phyloP scores from a whole-genome alignment of 1,284 basidiomycete species.

The Lentinula novae-zelandiae region DNA sequence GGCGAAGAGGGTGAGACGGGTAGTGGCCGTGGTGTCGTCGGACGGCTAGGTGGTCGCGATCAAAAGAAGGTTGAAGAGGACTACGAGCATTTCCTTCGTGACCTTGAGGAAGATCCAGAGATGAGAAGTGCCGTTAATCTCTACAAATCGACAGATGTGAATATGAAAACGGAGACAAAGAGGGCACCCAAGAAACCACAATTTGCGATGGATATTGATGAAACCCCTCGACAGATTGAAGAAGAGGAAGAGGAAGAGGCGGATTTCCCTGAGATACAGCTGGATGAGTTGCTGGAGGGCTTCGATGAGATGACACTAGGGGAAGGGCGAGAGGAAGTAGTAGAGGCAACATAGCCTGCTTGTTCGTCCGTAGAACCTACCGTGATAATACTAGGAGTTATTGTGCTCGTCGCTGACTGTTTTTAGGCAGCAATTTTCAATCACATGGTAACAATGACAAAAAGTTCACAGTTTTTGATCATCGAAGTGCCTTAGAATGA shows the following conservation, averaged over 20 bases:
- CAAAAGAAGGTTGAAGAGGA: constrained; percentile 94
- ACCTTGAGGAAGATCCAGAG: constrained; percentile 96
- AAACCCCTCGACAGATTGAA: constrained; percentile 39
- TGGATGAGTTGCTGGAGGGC: constrained; percentile 90
- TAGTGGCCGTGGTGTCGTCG: constrained; percentile 79
- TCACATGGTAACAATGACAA: too few species aligned
- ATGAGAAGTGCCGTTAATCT: constrained; percentile 87
- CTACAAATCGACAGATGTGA: constrained; percentile 66
- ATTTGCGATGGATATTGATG: constrained; percentile 75
- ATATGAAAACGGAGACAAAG: constrained; percentile 42
- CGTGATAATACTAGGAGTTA: too few species aligned
- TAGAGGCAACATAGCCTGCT: background rate
- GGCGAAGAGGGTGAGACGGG: constrained; percentile 80
- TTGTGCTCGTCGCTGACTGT: background rate
- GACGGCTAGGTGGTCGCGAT: constrained; percentile 87
- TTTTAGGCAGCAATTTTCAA: too few species aligned
- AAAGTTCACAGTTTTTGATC: too few species aligned
- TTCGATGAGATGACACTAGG: constrained; percentile 83
- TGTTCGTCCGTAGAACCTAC: too few species aligned
- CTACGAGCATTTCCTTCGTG: constrained; percentile 94
- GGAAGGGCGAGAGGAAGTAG: constrained; percentile 20
- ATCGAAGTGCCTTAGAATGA: too few species aligned
- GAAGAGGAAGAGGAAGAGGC: constrained; percentile 58
- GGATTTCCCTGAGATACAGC: constrained; percentile 86
- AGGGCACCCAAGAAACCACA: constrained; percentile 47